Evolutionary conservation across 306 rosid genomes (phyloP).

Genomic region (Cucumis cinereus): DNA sequence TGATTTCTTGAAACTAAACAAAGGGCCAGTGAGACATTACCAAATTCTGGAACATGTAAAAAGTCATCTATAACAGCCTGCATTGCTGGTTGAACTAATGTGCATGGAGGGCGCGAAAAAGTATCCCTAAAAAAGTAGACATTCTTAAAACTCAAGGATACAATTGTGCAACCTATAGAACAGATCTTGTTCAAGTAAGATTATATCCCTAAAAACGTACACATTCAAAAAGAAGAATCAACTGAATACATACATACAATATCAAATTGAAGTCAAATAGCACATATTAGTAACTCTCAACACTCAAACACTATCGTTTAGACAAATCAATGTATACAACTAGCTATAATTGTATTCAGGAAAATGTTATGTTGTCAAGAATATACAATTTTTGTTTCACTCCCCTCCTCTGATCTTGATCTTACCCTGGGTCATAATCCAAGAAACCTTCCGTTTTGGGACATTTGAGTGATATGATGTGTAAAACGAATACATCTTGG

Average conservation of each 20-base stretch:
- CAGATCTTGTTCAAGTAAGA: too few species aligned
- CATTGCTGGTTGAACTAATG: constrained; percentile 90
- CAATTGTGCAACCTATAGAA: too few species aligned
- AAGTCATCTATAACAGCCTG: constrained; percentile 31
- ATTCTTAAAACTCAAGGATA: too few species aligned
- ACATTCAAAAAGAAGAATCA: background rate
- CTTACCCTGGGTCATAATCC: background rate
- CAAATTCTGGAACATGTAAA: constrained; percentile 57
- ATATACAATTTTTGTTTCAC: background rate
- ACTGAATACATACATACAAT: background rate
- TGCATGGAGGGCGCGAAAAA: constrained; percentile 64
- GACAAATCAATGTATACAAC: background rate
- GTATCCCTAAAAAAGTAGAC: constrained; percentile 54
- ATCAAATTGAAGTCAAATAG: background rate
- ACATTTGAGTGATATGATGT: background rate
- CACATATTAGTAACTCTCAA: background rate
- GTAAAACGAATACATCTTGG: background rate
- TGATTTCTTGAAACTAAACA: background rate
- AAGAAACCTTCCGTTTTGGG: background rate
- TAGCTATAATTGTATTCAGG: background rate
- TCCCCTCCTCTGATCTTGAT: background rate
- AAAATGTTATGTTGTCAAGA: background rate
- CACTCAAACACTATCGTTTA: background rate
- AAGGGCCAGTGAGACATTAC: constrained; percentile 26
- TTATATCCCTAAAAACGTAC: constrained; percentile 47